These are phyloP conservation scores for Thoreauomyces humboldtii DNA, from an alignment of 192 early-diverging fungal species.

Conservation along the genomic window DNA sequence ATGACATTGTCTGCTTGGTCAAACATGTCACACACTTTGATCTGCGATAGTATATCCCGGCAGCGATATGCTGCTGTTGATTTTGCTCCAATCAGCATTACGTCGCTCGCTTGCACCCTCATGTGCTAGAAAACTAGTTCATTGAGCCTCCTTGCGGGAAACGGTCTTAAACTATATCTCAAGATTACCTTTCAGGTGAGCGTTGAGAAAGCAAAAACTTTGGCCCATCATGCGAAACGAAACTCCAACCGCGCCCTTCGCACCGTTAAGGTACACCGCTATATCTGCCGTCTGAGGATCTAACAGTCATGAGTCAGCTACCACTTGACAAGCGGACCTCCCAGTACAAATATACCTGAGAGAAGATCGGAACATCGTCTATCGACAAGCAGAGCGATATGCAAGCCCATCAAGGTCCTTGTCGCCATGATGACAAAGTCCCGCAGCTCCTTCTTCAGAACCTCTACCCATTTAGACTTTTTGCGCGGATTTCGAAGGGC, in stretches of 20 bases:
- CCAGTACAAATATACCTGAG: no score
- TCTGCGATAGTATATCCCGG: neutral
- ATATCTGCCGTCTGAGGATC: constrained; percentile 4
- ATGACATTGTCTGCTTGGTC: no score
- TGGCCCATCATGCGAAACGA: neutral
- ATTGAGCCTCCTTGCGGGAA: no score
- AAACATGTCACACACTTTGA: neutral
- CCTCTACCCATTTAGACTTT: constrained; percentile 23
- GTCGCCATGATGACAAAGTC: constrained; percentile 22
- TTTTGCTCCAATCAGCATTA: constrained; percentile 21
- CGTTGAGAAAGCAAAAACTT: constrained; percentile 12
- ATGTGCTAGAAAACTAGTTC: no score
- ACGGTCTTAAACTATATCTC: no score
- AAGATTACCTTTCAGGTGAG: constrained; percentile 4
- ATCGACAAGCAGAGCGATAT: constrained; percentile 30
- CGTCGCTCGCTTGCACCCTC: constrained; percentile 21
- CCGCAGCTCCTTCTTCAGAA: constrained; percentile 8
- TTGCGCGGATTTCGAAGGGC: constrained; percentile 4
- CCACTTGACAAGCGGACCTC: no score
- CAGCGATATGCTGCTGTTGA: constrained; percentile 15
- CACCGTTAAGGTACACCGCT: constrained; percentile 10
- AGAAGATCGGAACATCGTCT: neutral
- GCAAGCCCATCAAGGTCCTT: constrained; percentile 29
- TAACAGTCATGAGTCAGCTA: no score
- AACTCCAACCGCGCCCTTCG: constrained; percentile 13